Evolutionary conservation across 257 asterid species (phyloP).

Genomic region (Salvia miltiorrhiza): DNA sequence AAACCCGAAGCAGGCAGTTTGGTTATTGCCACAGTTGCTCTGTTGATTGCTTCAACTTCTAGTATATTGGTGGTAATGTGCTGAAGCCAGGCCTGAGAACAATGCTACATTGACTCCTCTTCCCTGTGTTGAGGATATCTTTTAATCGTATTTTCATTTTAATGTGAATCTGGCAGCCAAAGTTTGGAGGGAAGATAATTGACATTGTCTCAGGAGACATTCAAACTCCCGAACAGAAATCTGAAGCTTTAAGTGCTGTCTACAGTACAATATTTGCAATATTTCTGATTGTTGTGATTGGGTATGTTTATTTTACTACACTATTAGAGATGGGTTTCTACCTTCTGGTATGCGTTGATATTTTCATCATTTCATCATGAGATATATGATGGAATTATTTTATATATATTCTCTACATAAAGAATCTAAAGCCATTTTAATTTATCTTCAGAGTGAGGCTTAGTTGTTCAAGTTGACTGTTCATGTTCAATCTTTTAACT

Average conservation of each 20-base stretch:
- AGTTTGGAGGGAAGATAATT: conserved; percentile 70
- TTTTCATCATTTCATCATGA: not conserved
- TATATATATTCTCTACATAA: not conserved
- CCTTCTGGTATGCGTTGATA: not conserved
- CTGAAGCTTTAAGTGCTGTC: conserved; percentile 61
- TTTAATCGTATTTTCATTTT: conserved; percentile 4
- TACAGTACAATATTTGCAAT: conserved; percentile 55
- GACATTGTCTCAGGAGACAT: conserved; percentile 72
- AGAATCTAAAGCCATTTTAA: not conserved
- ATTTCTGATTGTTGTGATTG: conserved; percentile 53
- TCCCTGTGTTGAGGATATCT: not conserved
- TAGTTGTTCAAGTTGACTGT: not conserved
- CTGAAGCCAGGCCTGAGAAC: conserved; percentile 13
- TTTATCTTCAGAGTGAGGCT: not conserved
- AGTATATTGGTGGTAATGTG: conserved; percentile 66
- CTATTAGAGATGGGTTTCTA: not conserved
- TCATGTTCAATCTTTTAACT: conserved; percentile 3
- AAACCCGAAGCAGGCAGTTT: conserved; percentile 69
- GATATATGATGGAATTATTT: not conserved
- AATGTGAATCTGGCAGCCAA: conserved; percentile 54
- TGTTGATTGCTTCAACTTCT: conserved; percentile 73
- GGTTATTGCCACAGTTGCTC: conserved; percentile 63
- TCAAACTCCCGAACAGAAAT: conserved; percentile 57
- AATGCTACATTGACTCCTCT: not conserved
- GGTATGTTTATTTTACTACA: conserved; percentile 40